A percentile compares a stretch with the other conserved stretches of the same genome.
Conservation (phyloP, 2,329 filamentous ascomycete species). For the Epichloe sp. region DNA sequence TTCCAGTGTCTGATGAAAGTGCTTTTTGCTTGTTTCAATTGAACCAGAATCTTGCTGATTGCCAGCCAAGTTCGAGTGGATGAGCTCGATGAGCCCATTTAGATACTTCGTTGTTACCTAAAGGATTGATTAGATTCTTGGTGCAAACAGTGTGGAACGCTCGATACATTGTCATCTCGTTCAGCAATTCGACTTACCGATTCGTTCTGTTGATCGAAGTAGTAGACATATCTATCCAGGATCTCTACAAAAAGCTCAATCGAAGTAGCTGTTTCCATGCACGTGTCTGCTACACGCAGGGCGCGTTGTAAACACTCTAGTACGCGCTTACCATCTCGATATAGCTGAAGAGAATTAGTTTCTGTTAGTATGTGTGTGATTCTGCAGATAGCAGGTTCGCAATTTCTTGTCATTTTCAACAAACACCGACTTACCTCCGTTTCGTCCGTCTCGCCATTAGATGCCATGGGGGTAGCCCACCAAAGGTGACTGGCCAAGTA, state of each 20-base stretch:
- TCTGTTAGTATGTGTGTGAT: not conserved
- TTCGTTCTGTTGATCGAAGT: constrained; percentile 98
- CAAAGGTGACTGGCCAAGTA: constrained; percentile 94
- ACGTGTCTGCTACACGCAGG: constrained; percentile 89
- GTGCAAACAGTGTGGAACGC: not conserved
- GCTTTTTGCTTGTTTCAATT: constrained; percentile 79
- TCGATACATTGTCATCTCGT: not conserved
- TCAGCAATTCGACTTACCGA: constrained; percentile 42
- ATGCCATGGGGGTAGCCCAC: constrained; percentile 78
- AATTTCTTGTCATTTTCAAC: not conserved
- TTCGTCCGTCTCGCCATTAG: constrained; percentile 67
- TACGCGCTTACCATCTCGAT: constrained; percentile 93
- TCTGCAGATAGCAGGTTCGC: not conserved
- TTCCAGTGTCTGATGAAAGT: constrained; percentile 89
- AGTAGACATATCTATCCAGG: constrained; percentile 95
- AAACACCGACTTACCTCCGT: constrained; percentile 45
- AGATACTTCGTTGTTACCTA: constrained; percentile 90
- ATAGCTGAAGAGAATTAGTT: constrained; percentile 47
- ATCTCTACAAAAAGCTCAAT: constrained; percentile 96
- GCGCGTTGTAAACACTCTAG: constrained; percentile 93
- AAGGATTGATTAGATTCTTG: constrained; percentile 7
- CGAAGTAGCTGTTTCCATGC: constrained; percentile 95
- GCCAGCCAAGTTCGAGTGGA: constrained; percentile 86
- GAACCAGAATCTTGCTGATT: constrained; percentile 70
- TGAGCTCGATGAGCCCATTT: constrained; percentile 94